These are phyloP conservation scores for Rutstroemia sp. DNA, from an alignment of 2,329 filamentous ascomycete species.

Conservation along the genomic window DNA sequence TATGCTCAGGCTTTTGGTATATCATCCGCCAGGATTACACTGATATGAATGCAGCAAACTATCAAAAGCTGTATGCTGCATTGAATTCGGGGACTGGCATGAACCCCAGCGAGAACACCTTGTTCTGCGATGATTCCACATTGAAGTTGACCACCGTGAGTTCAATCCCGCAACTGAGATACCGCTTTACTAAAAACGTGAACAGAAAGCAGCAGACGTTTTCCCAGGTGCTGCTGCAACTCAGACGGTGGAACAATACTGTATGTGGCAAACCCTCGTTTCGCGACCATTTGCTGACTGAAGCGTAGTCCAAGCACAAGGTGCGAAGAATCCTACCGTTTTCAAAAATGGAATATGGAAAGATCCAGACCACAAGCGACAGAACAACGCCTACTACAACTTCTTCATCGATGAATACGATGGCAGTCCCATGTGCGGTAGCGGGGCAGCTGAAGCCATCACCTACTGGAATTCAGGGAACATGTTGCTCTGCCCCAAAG, in stretches of 20 bases:
- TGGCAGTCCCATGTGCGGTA: neutral
- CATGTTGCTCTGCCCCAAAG: conserved; percentile 2
- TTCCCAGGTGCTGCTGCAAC: neutral
- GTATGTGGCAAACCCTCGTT: neutral
- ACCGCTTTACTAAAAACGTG: neutral
- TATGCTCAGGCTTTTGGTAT: neutral
- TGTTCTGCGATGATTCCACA: conserved; percentile 6
- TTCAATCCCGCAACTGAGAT: neutral
- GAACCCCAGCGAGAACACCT: conserved; percentile 1
- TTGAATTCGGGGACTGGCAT: neutral
- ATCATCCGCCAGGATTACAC: neutral
- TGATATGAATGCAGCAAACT: neutral
- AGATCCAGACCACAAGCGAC: conserved; percentile 1
- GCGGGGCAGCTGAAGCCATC: neutral
- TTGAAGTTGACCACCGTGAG: conserved; percentile 2
- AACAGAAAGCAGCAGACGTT: neutral
- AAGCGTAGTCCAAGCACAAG: neutral
- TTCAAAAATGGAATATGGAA: conserved; percentile 1
- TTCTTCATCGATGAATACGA: conserved; percentile 6
- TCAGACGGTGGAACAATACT: neutral
- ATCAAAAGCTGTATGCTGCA: conserved; percentile 2
- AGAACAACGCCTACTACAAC: neutral
- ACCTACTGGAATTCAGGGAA: conserved; percentile 1
- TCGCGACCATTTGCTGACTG: neutral
- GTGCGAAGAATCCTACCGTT: neutral